These are phyloP conservation scores for Monosporozyma aquatica DNA, from an alignment of 805 yeast genomes.

Conservation along the genomic window DNA sequence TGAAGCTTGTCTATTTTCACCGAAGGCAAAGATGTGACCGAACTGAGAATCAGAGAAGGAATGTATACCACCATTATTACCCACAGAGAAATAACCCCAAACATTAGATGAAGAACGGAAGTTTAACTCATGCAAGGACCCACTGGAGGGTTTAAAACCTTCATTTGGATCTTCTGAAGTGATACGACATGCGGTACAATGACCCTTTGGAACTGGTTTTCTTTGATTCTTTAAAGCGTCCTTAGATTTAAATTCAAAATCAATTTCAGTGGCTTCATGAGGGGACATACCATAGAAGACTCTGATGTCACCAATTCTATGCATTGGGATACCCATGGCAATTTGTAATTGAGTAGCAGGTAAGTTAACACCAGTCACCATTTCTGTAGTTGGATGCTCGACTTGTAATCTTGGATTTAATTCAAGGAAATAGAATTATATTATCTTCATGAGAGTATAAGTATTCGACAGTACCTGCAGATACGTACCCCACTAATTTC, in stretches of 20 bases:
- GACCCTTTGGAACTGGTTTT: conserved; percentile 93
- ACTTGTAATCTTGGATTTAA: conserved; percentile 98
- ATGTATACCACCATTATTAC: conserved; percentile 93
- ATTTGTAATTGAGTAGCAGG: conserved; percentile 98
- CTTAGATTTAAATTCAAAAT: conserved; percentile 75
- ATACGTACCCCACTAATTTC: conserved; percentile 91
- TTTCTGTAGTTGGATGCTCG: conserved; percentile 99
- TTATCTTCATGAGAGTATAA: conserved; percentile 89
- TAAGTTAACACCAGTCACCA: conserved; percentile 96
- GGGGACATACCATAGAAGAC: conserved; percentile 93
- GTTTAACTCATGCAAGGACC: conserved; percentile 90
- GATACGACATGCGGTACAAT: conserved; percentile 97
- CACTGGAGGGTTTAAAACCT: conserved; percentile 98
- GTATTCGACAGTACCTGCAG: conserved; percentile 99
- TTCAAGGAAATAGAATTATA: conserved; percentile 91
- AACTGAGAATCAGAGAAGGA: conserved; percentile 97
- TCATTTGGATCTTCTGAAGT: conserved; percentile 99
- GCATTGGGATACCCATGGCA: conserved; percentile 99
- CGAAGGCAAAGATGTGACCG: conserved; percentile 98
- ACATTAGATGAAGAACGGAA: conserved; percentile 96
- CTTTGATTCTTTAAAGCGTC: conserved; percentile 72
- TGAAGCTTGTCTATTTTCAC: conserved; percentile 95
- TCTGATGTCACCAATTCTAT: conserved; percentile 88
- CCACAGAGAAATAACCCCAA: conserved; percentile 99
- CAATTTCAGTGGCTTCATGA: conserved; percentile 80